A percentile compares a stretch with the other conserved stretches of the same genome.
Conservation (phyloP, 2,329 filamentous ascomycete species). For the Chrysoporthe cubensis region DNA sequence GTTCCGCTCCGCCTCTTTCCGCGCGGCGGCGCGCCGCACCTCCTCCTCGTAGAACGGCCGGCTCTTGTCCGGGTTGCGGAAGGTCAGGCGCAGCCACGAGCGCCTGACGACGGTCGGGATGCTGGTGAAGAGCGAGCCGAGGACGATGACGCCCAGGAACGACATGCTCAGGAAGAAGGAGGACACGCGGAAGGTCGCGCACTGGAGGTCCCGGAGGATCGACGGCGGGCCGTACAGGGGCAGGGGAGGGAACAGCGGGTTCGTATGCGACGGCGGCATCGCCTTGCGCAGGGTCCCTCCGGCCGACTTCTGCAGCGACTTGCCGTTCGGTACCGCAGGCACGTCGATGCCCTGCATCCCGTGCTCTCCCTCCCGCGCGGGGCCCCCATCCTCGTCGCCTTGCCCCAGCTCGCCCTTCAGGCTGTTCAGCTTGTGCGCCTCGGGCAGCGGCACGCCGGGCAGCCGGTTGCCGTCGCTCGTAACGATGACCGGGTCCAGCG, state of each 20-base stretch:
- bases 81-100: conserved; percentile 56
- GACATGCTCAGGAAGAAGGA: conserved; percentile 77
- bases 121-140: conserved; percentile 72
- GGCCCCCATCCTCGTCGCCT: not conserved
- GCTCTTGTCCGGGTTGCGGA: conserved; percentile 61
- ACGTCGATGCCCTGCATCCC: conserved; percentile 28
- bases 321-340: conserved; percentile 37
- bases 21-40: conserved; percentile 55
- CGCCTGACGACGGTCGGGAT: conserved; percentile 57
- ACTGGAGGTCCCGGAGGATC: conserved; percentile 66
- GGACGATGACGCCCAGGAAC: conserved; percentile 76
- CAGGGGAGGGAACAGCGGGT: conserved; percentile 82
- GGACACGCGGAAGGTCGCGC: conserved; percentile 63
- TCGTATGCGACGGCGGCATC: conserved; percentile 70
- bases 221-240: conserved; percentile 81
- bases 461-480: conserved; percentile 69
- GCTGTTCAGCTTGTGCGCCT: conserved; percentile 72
- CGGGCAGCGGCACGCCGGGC: conserved; percentile 69
- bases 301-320: conserved; percentile 47
- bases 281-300: conserved; percentile 50
- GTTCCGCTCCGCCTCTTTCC: conserved; percentile 60
- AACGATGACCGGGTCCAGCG: conserved; percentile 72
- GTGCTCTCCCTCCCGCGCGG: conserved; percentile 33
- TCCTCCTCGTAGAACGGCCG: conserved; percentile 80
- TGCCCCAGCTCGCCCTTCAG: conserved; percentile 55